phyloP scores from a whole-genome alignment of 768 basidiomycete genomes.

The Boletus sp. region DNA sequence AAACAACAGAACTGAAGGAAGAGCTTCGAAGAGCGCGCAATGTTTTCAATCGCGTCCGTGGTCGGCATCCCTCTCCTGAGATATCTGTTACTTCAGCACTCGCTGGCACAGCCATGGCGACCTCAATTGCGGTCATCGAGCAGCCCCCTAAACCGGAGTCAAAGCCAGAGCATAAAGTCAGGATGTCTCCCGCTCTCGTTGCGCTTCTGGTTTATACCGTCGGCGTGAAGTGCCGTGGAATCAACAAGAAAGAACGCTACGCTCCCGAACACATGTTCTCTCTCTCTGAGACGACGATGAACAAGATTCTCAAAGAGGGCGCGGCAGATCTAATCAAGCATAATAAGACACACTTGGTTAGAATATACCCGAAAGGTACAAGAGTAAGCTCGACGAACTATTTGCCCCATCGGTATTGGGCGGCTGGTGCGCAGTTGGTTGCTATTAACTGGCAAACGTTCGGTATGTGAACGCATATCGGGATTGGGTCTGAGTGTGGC shows the following conservation, averaged over 20 bases:
- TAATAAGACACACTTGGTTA: conserved; percentile 74
- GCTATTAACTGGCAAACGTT: conserved; percentile 98
- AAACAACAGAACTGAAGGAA: conserved; percentile 35
- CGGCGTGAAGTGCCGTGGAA: conserved; percentile 90
- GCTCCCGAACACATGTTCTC: conserved; percentile 90
- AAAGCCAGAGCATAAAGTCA: conserved; percentile 40
- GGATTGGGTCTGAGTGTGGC: neutral
- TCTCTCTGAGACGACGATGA: conserved; percentile 80
- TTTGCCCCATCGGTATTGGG: conserved; percentile 88
- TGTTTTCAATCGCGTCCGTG: conserved; percentile 43
- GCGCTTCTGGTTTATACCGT: conserved; percentile 89
- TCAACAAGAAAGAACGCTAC: conserved; percentile 85
- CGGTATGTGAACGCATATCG: conserved; percentile 49
- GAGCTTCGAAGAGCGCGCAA: conserved; percentile 41
- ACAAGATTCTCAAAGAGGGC: conserved; percentile 68
- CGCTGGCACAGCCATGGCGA: neutral
- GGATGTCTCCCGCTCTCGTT: conserved; percentile 74
- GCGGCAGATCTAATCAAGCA: conserved; percentile 82
- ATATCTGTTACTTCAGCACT: conserved; percentile 16
- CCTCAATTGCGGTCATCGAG: conserved; percentile 20
- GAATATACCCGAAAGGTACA: conserved; percentile 84
- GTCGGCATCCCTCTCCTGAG: conserved; percentile 26
- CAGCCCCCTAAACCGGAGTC: conserved; percentile 11
- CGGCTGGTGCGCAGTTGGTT: conserved; percentile 82
- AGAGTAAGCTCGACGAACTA: conserved; percentile 85